Base-by-base conservation (phyloP, 768 basidiomycete species). In the Mycena metata region DNA sequence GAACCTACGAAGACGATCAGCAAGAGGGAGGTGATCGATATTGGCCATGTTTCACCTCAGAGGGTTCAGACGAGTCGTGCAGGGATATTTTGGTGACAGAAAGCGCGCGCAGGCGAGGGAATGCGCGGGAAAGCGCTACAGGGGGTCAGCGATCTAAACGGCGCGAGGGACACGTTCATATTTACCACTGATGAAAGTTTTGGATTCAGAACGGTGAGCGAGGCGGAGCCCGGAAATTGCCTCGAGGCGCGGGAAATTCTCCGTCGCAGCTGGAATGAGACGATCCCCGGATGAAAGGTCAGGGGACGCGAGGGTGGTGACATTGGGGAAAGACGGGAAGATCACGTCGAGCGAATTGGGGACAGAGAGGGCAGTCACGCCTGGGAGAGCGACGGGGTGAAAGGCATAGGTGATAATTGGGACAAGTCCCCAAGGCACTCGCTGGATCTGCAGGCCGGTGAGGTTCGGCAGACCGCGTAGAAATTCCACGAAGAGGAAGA, bases 401-500 rank as follows among this genome's bases (percentile, higher is more conserved):
- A 67, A 60, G 2, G 51, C 59, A 24, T 67, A 55, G 8, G 17
- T 9, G 33, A 67, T 8, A 7, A 55, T 19, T 5, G 43, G 36
- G 3, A 36, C 24, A 9, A 60, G 5, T 4, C 7, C 9, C 41
- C 21, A 26, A 3, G 42, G 9, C 6, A 30, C 10, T 0, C 41
- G 36, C 26, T 60, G 46, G 23, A 67, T 67, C 19, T 67, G 66
- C 11, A 67, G 36, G 15, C 59, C 66, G 3, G 19, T 24, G 24
- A 67, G 58, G 17, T 55, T 60, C 4, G 66, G 66, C 2, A 67
- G 52, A 4, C 33, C 35, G 39, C 59, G 17, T 12, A 67, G 30
- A 17, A 67, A 56, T 30, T 60, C n/a, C 3, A 67, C 30, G 4
- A 67, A 45, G 36, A 47, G 52, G 52, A 67, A 60, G 13, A 67